Base-by-base conservation (phyloP, 257 asterid genomes). In the Plantago ovata region DNA sequence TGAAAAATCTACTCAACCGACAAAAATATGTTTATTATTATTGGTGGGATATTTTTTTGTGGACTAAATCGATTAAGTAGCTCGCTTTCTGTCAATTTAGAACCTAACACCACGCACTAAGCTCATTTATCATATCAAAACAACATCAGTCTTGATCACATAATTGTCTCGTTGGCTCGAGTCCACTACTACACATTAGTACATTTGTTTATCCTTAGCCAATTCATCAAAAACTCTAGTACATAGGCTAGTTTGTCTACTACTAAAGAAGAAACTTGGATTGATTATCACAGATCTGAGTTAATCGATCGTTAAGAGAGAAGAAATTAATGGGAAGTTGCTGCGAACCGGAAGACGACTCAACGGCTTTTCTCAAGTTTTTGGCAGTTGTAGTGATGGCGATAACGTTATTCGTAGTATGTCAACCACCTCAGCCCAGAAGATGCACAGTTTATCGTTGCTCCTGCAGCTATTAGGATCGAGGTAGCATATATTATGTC, bases 71-170 rank as follows among this genome's bases (percentile, higher is more conserved):
- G 5, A 6, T 47, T 14, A n/a, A n/a, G n/a, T n/a, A n/a, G n/a
- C 5, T 5, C 53, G 20, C 53, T 47, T 0, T 18, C 20, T 14
- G 24, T 8, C 9, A 14, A 47, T 24, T 18, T 46, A 46, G 15
- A 46, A 18, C 52, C 53, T 18, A 47, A 47, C 53, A 47, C 53
- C 51, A 45, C 24, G 16, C 53, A 47, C 53, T 46, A 47, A 47
- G 9, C 13, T 47, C 19, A 3, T 47, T 47, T 14, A 47, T 18
- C 24, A 47, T 9, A 15, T 46, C 10, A 22, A 47, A 10, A n/a
- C n/a, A n/a, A n/a, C n/a, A n/a, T n/a, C n/a, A n/a, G n/a, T n/a
- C n/a, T n/a, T n/a, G n/a, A n/a, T n/a, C n/a, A n/a, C n/a, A n/a
- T n/a, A n/a, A n/a, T n/a, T n/a, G n/a, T n/a, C n/a, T n/a, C n/a